Percentiles rank a stretch among this genome's conserved stretches.
Evolutionary conservation across 768 basidiomycete genomes (phyloP).

Genomic region (Lactarius akahatsu): DNA sequence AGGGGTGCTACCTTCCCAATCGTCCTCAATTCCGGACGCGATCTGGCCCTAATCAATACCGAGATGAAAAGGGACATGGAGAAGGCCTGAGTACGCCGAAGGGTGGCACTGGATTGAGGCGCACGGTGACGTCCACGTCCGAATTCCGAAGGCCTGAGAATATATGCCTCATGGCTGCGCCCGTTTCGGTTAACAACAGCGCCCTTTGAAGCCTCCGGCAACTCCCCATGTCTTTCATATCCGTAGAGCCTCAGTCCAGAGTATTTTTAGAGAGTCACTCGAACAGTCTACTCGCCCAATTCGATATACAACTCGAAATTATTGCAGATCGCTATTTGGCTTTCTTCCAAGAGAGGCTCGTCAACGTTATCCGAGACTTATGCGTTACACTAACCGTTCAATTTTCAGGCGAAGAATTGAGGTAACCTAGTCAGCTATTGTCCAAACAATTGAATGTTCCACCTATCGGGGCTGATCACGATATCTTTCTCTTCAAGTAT

Average conservation of each 20-base stretch:
- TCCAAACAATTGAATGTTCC: not conserved
- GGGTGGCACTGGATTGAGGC: no score
- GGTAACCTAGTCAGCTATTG: not conserved
- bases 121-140: no score
- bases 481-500: no score
- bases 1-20: no score
- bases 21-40: no score
- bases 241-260: not conserved
- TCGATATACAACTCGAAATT: not conserved
- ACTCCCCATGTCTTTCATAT: not conserved
- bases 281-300: not conserved
- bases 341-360: constrained; percentile 1
- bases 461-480: not conserved
- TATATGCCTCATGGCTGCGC: not conserved
- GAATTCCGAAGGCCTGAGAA: not conserved
- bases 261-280: not conserved
- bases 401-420: not conserved
- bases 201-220: not conserved
- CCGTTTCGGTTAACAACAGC: not conserved
- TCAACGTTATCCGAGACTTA: not conserved
- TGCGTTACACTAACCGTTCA: not conserved
- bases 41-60: no score
- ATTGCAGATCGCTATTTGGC: not conserved
- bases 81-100: not conserved
- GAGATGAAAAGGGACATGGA: no score